These are phyloP conservation scores for Eustoma russellianum DNA, from an alignment of 257 asterid genomes.

Conservation along the genomic window DNA sequence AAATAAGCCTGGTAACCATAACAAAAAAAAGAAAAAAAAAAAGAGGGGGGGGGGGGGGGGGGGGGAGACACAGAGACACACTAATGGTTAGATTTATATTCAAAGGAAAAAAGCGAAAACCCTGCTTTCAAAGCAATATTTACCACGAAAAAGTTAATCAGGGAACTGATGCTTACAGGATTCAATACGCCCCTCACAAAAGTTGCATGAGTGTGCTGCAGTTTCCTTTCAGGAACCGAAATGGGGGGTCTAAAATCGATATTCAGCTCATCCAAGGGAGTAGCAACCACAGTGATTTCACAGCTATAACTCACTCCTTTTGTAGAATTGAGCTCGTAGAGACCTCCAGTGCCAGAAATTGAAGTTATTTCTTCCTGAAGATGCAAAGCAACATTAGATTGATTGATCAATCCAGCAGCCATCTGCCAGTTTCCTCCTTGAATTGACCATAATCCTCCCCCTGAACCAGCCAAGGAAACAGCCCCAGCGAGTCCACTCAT, in stretches of 20 bases:
- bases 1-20: constrained; percentile 55
- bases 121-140: background rate
- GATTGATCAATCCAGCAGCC: constrained; percentile 79
- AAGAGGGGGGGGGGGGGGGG: no score
- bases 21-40: no score
- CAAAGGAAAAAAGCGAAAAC: constrained; percentile 1
- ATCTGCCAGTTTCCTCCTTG: constrained; percentile 96
- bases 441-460: constrained; percentile 81
- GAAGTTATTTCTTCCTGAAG: constrained; percentile 82
- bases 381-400: constrained; percentile 57
- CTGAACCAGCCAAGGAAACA: constrained; percentile 94
- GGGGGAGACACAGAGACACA: no score
- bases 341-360: constrained; percentile 44
- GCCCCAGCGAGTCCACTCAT: constrained; percentile 96
- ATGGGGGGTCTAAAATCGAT: constrained; percentile 58
- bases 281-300: constrained; percentile 68
- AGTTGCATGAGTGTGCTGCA: constrained; percentile 90
- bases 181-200: constrained; percentile 76
- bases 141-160: background rate
- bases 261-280: constrained; percentile 89
- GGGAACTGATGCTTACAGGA: constrained; percentile 41
- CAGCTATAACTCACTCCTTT: constrained; percentile 62
- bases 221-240: constrained; percentile 70
- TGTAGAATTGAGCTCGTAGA: constrained; percentile 74
- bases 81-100: background rate